phyloP scores from a whole-genome alignment of 2,329 filamentous ascomycete species.

The Ascocoryne sarcoides region DNA sequence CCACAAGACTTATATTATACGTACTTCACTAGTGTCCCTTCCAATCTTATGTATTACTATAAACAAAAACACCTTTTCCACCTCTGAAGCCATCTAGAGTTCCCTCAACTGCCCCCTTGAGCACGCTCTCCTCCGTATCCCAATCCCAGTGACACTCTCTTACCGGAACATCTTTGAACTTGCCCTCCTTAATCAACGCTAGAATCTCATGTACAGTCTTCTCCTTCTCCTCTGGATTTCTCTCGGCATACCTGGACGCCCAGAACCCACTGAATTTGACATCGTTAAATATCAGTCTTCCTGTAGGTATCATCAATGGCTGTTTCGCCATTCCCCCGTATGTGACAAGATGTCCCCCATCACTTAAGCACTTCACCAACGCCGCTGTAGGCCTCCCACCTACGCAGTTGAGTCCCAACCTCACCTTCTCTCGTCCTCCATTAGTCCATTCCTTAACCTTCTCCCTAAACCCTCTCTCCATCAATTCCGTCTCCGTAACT shows the following conservation, averaged over 20 bases:
- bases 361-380: conserved; percentile 64
- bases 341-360: conserved; percentile 70
- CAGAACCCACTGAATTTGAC: conserved; percentile 87
- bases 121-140: conserved; percentile 61
- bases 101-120: conserved; percentile 70
- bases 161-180: conserved; percentile 78
- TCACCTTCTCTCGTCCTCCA: conserved; percentile 61
- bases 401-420: conserved; percentile 84
- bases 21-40: too few species aligned
- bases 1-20: too few species aligned
- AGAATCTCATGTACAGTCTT: conserved; percentile 80
- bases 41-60: too few species aligned
- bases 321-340: conserved; percentile 94
- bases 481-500: conserved; percentile 40
- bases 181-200: conserved; percentile 60
- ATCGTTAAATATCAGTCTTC: conserved; percentile 87
- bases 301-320: conserved; percentile 72
- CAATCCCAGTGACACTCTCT: conserved; percentile 75
- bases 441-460: conserved; percentile 55
- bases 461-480: conserved; percentile 35
- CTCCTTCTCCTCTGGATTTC: conserved; percentile 63
- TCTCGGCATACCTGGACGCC: conserved; percentile 82
- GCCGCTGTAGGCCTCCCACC: conserved; percentile 77
- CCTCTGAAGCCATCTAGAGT: conserved; percentile 76
- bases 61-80: conserved; percentile 87